Evolutionary conservation across 1,139 yeast species (phyloP).

Genomic region (Suhomyces bokatorum): DNA sequence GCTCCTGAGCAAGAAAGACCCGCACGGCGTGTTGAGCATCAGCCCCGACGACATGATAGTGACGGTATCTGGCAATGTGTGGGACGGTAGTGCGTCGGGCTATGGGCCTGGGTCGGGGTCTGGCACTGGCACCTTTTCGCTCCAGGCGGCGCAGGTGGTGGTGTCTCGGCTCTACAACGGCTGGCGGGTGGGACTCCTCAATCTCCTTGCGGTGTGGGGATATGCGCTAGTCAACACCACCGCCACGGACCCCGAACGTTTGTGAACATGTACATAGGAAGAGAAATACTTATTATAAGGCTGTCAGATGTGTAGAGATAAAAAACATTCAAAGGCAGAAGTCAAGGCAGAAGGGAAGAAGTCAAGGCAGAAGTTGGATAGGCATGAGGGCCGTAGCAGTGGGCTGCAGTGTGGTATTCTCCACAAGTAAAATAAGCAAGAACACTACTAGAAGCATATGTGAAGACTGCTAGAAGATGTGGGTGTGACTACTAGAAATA

Average conservation of each 20-base stretch:
- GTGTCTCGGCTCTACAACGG: slow-evolving; percentile 64
- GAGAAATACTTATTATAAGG: no score
- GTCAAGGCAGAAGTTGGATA: no score
- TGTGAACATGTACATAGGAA: slow-evolving; percentile 16
- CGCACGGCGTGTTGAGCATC: slow-evolving; percentile 37
- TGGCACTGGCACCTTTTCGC: neutral
- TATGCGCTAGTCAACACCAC: slow-evolving; percentile 61
- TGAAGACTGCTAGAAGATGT: no score
- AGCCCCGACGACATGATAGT: slow-evolving; percentile 54
- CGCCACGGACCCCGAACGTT: slow-evolving; percentile 48
- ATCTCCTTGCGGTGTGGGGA: slow-evolving; percentile 84
- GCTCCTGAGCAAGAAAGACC: slow-evolving; percentile 38
- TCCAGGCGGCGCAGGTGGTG: slow-evolving; percentile 28
- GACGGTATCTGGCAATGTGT: slow-evolving; percentile 24
- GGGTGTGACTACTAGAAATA: no score
- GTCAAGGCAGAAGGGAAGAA: no score
- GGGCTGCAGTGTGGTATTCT: no score
- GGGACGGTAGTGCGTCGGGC: neutral
- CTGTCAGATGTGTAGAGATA: no score
- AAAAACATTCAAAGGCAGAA: no score
- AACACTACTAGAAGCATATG: no score
- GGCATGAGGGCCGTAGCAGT: no score
- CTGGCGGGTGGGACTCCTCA: slow-evolving; percentile 84
- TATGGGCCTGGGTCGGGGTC: neutral
- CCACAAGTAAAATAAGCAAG: no score